A percentile compares a stretch with the other conserved stretches of the same genome.
Evolutionary conservation across 192 early-diverging fungal genomes (phyloP).

Genomic region (Coemansia sp.): DNA sequence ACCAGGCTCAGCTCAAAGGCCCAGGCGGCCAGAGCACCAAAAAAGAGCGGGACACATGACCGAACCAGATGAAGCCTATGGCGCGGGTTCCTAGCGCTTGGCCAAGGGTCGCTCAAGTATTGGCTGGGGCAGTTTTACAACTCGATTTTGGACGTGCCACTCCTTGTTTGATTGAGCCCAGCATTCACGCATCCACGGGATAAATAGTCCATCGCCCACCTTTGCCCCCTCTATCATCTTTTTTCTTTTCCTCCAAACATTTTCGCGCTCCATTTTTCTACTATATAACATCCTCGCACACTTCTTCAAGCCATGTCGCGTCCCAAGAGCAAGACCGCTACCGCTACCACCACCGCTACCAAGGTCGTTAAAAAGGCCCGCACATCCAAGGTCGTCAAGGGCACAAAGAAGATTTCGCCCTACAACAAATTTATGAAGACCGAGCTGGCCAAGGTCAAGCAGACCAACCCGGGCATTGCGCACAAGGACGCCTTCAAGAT

Average conservation of each 20-base stretch:
- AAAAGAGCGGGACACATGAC: conserved; percentile 3
- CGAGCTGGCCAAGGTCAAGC: conserved; percentile 69
- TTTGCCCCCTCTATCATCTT: conserved; percentile 11
- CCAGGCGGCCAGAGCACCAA: not conserved
- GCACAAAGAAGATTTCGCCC: conserved; percentile 58
- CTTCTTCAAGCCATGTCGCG: conserved; percentile 17
- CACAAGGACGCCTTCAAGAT: conserved; percentile 72
- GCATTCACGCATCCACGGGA: conserved; percentile 10
- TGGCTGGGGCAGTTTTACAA: conserved; percentile 19
- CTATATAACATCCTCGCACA: conserved; percentile 5
- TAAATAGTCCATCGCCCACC: conserved; percentile 28
- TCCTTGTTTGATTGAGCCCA: conserved; percentile 1
- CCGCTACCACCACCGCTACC: conserved; percentile 13
- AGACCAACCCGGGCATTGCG: conserved; percentile 55
- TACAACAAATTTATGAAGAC: conserved; percentile 75
- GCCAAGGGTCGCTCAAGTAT: conserved; percentile 11
- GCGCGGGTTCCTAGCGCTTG: not conserved
- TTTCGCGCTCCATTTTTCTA: conserved; percentile 3
- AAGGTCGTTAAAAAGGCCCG: conserved; percentile 14
- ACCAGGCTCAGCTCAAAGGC: not conserved
- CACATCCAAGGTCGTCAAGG: conserved; percentile 15
- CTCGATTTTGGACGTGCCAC: conserved; percentile 23
- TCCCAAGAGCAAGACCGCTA: conserved; percentile 19
- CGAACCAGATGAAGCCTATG: not conserved
- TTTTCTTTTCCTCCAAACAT: conserved; percentile 5